These are phyloP conservation scores for Cercospora beticola DNA, from an alignment of 2,329 filamentous ascomycete species.

Conservation along the genomic window DNA sequence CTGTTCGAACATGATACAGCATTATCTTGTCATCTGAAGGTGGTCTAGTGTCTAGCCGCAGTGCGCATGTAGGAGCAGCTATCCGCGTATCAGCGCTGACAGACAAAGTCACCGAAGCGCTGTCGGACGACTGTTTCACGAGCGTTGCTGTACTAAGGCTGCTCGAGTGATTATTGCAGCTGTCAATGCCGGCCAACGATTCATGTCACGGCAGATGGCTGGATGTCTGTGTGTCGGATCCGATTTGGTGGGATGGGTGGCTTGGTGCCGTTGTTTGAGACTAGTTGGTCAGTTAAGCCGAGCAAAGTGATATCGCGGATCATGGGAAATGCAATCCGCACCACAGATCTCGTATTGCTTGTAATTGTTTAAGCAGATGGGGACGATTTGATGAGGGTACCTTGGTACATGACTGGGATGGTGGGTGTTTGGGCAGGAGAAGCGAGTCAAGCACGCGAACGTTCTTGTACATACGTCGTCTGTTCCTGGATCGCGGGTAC, in stretches of 20 bases:
- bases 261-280: neutral
- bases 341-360: neutral
- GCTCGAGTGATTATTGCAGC: neutral
- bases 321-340: neutral
- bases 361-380: neutral
- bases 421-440: neutral
- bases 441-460: neutral
- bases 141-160: neutral
- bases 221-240: neutral
- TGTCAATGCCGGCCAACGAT: conserved; percentile 9
- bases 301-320: conserved; percentile 7
- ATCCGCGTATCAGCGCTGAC: neutral
- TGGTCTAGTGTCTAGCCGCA: neutral
- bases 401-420: conserved; percentile 6
- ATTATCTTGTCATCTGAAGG: neutral
- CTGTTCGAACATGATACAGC: neutral
- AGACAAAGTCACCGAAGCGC: neutral
- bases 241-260: neutral
- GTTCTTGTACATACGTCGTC: neutral
- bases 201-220: neutral
- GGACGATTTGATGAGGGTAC: neutral
- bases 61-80: neutral
- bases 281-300: neutral
- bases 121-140: conserved; percentile 3
- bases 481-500: neutral